Base-by-base conservation (phyloP, 2,329 filamentous ascomycete species). In the Grosmannia penicillata region DNA sequence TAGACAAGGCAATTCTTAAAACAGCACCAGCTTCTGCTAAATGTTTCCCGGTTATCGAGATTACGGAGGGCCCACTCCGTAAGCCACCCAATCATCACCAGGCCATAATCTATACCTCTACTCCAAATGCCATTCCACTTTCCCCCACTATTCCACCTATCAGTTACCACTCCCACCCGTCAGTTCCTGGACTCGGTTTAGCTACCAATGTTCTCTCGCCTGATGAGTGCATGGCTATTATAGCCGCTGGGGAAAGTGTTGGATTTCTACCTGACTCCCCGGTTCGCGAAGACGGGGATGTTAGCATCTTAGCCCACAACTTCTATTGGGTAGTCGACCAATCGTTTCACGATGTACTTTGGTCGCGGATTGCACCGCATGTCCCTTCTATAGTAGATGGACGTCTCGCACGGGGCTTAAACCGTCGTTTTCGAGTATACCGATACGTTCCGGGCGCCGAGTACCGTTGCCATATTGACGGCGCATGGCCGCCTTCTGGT, bases 361-460 rank as follows among this genome's bases (percentile, higher is more conserved):
- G 78, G 78, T 54, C 59, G 0, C 66, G 78, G 13, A 68, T 82
- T 3, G 57, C 64, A 3, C 57, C 64, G 0, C 75, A 73, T 34
- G 67, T 82, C 0, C 76, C 78, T 0, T 51, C 58, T 0, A 55
- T 56, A 0, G 59, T 79, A 1, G 63, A 64, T 13, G 77, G 77
- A 0, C 70, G 68, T 26, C 52, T 60, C 18, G 74, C 70, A 0
- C 62, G 76, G 5, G 77, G 78, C 0, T 59, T 83, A 39, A 83
- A 83, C 48, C 63, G 78, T 1, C 68, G 78, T 6, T 83, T 82
- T 57, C 66, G 78, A 15, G 76, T 82, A 0, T 83, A 83, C 45
- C 65, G 78, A 48, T 83, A 83, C 42, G 76, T 82, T 0, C 77
- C 78, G 2, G 78, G 78, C 1, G 78, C 78, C 0, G 78, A 82